Base-by-base conservation (phyloP, 192 early-diverging fungal genomes). In the Backusella sp. region DNA sequence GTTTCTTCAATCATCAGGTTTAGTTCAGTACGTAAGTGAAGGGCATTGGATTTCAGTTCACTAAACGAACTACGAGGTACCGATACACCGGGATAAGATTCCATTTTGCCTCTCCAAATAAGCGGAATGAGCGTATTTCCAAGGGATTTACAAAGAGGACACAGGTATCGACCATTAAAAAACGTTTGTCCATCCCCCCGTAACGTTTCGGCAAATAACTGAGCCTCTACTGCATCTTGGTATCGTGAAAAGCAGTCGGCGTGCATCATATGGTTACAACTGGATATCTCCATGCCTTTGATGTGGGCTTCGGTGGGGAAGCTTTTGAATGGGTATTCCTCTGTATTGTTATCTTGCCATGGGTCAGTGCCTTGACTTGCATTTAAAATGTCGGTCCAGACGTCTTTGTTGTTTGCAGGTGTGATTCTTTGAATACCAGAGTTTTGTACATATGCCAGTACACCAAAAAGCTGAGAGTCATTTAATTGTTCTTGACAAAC, bases 181-280 rank as follows among this genome's bases (percentile, higher is more conserved):
- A 90, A 80, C 4, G 44, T 19, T 6, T 36, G 11, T 4, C 35
- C 23, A 28, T n/a, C 9, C 35, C 44, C 26, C 14, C 26, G 14
- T 19, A 23, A n/a, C 0, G 30, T 2, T n/a, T 89, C 15, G 86
- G 80, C 26, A 79, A 81, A 68, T 92, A 93, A 39, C 92, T 89
- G 19, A 80, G 80, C 72, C 6, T 89, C 86, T 28, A 96, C 81
- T 0, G 94, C 91, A 39, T 85, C 79, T 70, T 90, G 91, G 84
- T 97, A 99, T 35, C 88, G 88, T 59, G 92, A 87, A 78, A 99
- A 97, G 82, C 98, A 99, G n/a, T 91, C 85, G 37, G 91, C 83
- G 73, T 99, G 98, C 97, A 98, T 98, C 82, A 97, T 72, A 84
- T 99, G 98, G 14, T 96, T 95, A 83, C 98, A 99, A 6, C 94